These are phyloP conservation scores for Rhizopogon roseolus DNA, from an alignment of 768 basidiomycete genomes.

Conservation along the genomic window DNA sequence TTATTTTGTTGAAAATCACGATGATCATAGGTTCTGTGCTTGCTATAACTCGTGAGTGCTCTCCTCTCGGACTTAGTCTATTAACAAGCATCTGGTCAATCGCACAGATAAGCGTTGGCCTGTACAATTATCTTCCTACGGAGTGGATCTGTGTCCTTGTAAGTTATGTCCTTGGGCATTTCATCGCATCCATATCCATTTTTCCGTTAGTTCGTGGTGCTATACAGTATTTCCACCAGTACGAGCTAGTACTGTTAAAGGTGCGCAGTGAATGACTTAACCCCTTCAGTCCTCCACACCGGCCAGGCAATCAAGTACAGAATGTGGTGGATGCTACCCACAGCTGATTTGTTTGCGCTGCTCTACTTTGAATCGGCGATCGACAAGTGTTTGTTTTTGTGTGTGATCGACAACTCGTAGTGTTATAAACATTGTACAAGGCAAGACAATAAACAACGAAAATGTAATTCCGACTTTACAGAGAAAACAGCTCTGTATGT, in stretches of 20 bases:
- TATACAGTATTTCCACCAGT: conserved; percentile 39
- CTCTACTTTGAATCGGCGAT: too few species aligned
- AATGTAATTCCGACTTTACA: conserved; percentile 17
- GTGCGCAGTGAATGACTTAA: neutral
- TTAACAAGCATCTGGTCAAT: neutral
- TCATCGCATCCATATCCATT: neutral
- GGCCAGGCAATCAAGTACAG: conserved; percentile 39
- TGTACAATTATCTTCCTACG: conserved; percentile 39
- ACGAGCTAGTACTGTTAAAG: conserved; percentile 4
- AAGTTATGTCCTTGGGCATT: neutral
- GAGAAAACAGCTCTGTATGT: conserved; percentile 70
- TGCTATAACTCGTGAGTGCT: neutral
- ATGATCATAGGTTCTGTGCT: neutral
- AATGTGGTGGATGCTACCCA: conserved; percentile 51
- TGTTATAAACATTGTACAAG: too few species aligned
- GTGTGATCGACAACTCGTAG: too few species aligned
- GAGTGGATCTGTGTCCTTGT: conserved; percentile 28
- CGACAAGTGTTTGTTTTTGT: too few species aligned
- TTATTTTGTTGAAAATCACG: neutral
- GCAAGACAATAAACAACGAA: neutral
- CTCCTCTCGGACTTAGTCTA: too few species aligned
- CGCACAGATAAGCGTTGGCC: neutral
- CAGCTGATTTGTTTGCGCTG: too few species aligned
- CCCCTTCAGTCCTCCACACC: conserved; percentile 37
- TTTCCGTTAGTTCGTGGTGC: conserved; percentile 25